Evolutionary conservation across 116 monocot species (phyloP).

Genomic region (Zostera marina): DNA sequence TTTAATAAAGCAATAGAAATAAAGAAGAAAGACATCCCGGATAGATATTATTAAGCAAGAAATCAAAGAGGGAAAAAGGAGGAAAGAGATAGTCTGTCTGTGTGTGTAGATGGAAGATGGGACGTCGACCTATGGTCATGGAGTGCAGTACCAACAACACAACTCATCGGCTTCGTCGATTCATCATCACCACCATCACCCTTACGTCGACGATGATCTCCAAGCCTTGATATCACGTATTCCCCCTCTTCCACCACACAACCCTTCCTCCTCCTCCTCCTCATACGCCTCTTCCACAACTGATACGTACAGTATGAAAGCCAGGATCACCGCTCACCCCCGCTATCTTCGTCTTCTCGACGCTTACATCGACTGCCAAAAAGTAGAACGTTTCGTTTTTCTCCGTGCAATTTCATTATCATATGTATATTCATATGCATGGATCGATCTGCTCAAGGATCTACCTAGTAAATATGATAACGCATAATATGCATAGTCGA

Average conservation of each 20-base stretch:
- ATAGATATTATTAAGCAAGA: neutral
- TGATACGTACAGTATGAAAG: constrained; percentile 18
- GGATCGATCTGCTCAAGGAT: too few relatives aligned
- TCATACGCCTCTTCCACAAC: neutral
- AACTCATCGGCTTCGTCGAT: constrained; percentile 2
- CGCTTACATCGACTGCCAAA: constrained; percentile 53
- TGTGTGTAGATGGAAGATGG: constrained; percentile 8
- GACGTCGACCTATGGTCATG: constrained; percentile 7
- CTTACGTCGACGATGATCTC: constrained; percentile 21
- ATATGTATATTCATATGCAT: too few relatives aligned
- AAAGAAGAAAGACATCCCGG: neutral
- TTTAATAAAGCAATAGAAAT: too few relatives aligned
- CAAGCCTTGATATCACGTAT: constrained; percentile 17
- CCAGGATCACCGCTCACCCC: constrained; percentile 48
- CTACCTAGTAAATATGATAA: too few relatives aligned
- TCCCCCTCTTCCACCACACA: neutral
- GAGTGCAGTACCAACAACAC: constrained; percentile 14
- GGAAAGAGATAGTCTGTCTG: neutral
- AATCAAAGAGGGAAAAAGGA: neutral
- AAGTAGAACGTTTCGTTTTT: constrained; percentile 19
- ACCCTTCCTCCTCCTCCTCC: neutral
- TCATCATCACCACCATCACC: constrained; percentile 1
- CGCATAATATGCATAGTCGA: too few relatives aligned
- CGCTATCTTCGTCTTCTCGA: constrained; percentile 38
- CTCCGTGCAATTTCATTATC: neutral